Percentiles rank a stretch among this genome's conserved stretches.
These are phyloP conservation scores for Diplodia corticola DNA, from an alignment of 2,329 filamentous ascomycete species.

Conservation along the genomic window DNA sequence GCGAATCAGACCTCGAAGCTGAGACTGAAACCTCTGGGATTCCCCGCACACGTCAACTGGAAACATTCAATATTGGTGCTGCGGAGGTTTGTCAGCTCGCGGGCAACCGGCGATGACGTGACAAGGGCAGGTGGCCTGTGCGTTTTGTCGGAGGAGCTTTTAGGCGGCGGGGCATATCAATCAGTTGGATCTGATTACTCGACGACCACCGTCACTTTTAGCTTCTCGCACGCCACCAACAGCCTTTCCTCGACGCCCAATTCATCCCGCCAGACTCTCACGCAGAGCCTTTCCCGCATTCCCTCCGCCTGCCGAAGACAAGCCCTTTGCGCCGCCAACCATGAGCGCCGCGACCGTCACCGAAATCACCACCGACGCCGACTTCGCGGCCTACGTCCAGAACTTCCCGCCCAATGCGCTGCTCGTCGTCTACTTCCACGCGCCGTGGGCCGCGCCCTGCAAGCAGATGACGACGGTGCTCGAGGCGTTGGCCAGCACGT, in stretches of 20 bases:
- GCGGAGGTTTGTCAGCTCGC: not conserved
- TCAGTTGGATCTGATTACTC: slow-evolving; percentile 18
- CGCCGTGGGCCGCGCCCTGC: slow-evolving; percentile 95
- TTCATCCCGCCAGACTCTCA: not conserved
- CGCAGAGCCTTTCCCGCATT: not conserved
- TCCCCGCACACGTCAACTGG: not conserved
- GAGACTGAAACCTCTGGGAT: not conserved
- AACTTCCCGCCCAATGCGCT: slow-evolving; percentile 67
- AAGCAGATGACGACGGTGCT: slow-evolving; percentile 90
- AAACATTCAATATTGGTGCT: not conserved
- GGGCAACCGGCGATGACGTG: slow-evolving; percentile 7
- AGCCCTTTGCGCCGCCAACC: not conserved
- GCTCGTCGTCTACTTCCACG: slow-evolving; percentile 89
- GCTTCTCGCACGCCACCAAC: slow-evolving; percentile 2
- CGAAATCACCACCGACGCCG: slow-evolving; percentile 71
- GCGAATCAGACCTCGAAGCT: not conserved
- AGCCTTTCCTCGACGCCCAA: not conserved
- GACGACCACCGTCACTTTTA: slow-evolving; percentile 8
- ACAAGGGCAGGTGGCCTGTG: slow-evolving; percentile 2
- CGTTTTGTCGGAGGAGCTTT: slow-evolving; percentile 16
- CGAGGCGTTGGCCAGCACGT: slow-evolving; percentile 80
- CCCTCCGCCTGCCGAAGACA: not conserved
- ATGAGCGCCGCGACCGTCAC: slow-evolving; percentile 55
- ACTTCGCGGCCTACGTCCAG: slow-evolving; percentile 65
- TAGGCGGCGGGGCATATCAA: slow-evolving; percentile 17